Percentiles rank a stretch among this genome's conserved stretches.
Evolutionary conservation across 306 rosid genomes (phyloP).

Genomic region (Cucurbita moschata): DNA sequence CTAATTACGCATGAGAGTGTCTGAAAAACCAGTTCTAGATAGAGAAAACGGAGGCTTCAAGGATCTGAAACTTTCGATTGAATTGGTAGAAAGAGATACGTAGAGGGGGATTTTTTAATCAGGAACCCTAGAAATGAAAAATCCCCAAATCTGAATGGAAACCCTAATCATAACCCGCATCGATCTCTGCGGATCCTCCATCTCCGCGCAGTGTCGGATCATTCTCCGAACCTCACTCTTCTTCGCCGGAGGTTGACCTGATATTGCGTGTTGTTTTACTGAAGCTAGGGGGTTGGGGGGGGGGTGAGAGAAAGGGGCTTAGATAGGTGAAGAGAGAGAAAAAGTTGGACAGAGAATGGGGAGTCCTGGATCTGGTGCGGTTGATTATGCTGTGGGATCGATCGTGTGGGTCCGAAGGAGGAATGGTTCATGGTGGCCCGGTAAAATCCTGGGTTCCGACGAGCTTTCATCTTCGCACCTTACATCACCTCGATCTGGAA

Average conservation of each 20-base stretch:
- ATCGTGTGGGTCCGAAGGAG: conserved; percentile 57
- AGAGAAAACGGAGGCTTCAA: neutral
- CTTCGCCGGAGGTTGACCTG: conserved; percentile 31
- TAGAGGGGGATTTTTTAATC: no score
- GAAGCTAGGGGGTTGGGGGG: neutral
- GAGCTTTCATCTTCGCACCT: conserved; percentile 46
- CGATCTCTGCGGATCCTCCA: conserved; percentile 17
- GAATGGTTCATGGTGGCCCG: conserved; percentile 63
- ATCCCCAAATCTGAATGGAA: conserved; percentile 38
- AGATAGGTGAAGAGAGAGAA: neutral
- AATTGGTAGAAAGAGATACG: neutral
- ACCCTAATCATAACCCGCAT: conserved; percentile 33
- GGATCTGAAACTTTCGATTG: neutral
- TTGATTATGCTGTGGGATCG: conserved; percentile 39
- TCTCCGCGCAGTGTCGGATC: conserved; percentile 10
- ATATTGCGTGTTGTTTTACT: neutral
- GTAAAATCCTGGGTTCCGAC: conserved; percentile 44
- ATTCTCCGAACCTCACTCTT: conserved; percentile 11
- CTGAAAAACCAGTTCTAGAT: neutral
- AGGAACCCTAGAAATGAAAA: conserved; percentile 15
- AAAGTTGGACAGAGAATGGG: conserved; percentile 18
- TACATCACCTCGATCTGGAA: conserved; percentile 52
- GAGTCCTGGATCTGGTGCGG: conserved; percentile 28
- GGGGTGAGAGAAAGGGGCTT: neutral
- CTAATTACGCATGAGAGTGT: neutral